A percentile compares a stretch with the other conserved stretches of the same genome.
These are phyloP conservation scores for Arthrocladium fulminans DNA, from an alignment of 2,329 filamentous ascomycete genomes.

Conservation along the genomic window DNA sequence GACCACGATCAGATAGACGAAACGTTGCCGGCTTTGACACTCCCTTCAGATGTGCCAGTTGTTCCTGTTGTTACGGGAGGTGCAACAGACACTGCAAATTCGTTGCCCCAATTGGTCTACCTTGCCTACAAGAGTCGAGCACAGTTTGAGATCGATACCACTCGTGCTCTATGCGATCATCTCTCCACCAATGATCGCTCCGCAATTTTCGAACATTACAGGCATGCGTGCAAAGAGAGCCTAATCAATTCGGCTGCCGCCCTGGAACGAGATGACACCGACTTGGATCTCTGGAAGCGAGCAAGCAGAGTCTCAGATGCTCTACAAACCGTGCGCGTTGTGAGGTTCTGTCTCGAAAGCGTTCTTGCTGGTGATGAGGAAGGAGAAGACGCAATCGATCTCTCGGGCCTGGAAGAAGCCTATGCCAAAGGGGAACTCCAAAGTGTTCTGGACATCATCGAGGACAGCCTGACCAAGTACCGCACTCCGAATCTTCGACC, in stretches of 20 bases:
- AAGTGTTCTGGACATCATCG: slow-evolving; percentile 40
- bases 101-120: slow-evolving; percentile 79
- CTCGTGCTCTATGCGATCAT: slow-evolving; percentile 41
- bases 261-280: slow-evolving; percentile 55
- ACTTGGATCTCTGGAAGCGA: slow-evolving; percentile 56
- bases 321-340: slow-evolving; percentile 49
- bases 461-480: slow-evolving; percentile 47
- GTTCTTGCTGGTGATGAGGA: slow-evolving; percentile 55
- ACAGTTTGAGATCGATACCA: slow-evolving; percentile 75
- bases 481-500: slow-evolving; percentile 43
- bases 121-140: slow-evolving; percentile 93
- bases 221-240: slow-evolving; percentile 33
- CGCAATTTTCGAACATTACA: slow-evolving; percentile 16
- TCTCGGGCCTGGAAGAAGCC: slow-evolving; percentile 51
- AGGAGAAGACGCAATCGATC: slow-evolving; percentile 43
- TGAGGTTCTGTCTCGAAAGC: slow-evolving; percentile 55
- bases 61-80: slow-evolving; percentile 42
- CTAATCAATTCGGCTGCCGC: slow-evolving; percentile 52
- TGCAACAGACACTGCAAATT: slow-evolving; percentile 67
- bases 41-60: slow-evolving; percentile 17
- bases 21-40: slow-evolving; percentile 13
- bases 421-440: slow-evolving; percentile 46
- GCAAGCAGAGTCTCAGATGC: slow-evolving; percentile 50
- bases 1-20: slow-evolving; percentile 52
- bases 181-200: slow-evolving; percentile 21